Conservation (phyloP, 2,329 filamentous ascomycete species). For the Mollisia scopiformis region DNA sequence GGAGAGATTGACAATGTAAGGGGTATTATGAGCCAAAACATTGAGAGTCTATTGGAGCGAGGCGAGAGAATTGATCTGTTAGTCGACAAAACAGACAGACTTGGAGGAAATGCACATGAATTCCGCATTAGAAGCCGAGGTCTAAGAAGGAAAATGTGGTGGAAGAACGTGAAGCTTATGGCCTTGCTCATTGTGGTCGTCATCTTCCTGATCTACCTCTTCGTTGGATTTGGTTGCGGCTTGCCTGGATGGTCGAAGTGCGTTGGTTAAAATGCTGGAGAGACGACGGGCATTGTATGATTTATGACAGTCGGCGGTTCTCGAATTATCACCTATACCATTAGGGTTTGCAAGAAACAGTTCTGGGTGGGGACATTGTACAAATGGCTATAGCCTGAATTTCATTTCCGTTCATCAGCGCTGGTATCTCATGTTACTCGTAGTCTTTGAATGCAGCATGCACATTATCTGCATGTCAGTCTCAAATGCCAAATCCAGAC, state of each 20-base stretch:
- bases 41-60: slow-evolving; percentile 84
- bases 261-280: slow-evolving; percentile 20
- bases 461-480: not conserved
- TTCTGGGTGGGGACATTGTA: slow-evolving; percentile 11
- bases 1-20: slow-evolving; percentile 90
- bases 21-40: slow-evolving; percentile 95
- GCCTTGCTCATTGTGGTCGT: slow-evolving; percentile 73
- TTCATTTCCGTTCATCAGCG: not conserved
- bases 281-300: not conserved
- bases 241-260: slow-evolving; percentile 54
- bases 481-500: not conserved
- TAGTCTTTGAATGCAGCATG: not conserved
- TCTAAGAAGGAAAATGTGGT: slow-evolving; percentile 95
- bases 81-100: slow-evolving; percentile 93
- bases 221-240: slow-evolving; percentile 74
- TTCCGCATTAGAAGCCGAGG: slow-evolving; percentile 87
- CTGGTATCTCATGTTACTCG: not conserved
- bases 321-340: slow-evolving; percentile 8
- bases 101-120: slow-evolving; percentile 86
- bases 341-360: not conserved
- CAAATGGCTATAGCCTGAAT: slow-evolving; percentile 10
- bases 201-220: slow-evolving; percentile 70
- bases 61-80: slow-evolving; percentile 92
- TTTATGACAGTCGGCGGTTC: not conserved
- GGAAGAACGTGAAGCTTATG: slow-evolving; percentile 99